A percentile compares a stretch with the other conserved stretches of the same genome.
These are phyloP conservation scores for Amaranthus tricolor DNA, from an alignment of 179 eudicot genomes.

Conservation along the genomic window DNA sequence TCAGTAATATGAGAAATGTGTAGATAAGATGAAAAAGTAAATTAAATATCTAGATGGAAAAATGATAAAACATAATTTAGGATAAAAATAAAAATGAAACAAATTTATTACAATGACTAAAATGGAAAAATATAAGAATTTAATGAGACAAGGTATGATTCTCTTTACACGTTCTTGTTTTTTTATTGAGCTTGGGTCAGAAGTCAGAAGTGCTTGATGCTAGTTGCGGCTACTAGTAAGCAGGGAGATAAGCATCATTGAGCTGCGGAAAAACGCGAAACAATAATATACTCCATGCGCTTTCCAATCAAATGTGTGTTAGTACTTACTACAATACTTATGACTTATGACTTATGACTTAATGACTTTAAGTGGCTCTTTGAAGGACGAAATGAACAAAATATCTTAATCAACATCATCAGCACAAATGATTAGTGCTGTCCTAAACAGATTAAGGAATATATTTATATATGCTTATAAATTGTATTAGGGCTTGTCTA, in stretches of 20 bases:
- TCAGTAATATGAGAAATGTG: no score
- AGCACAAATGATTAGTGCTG: constrained; percentile 29
- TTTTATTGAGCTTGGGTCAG: neutral
- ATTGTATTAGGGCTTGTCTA: neutral
- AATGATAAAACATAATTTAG: no score
- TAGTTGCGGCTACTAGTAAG: constrained; percentile 8
- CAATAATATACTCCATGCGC: constrained; percentile 3
- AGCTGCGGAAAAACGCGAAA: constrained; percentile 14
- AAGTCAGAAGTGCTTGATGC: constrained; percentile 7
- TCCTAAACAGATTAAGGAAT: constrained; percentile 25
- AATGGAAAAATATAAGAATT: no score
- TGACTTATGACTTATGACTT: neutral
- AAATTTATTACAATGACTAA: no score
- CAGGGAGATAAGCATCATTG: constrained; percentile 18
- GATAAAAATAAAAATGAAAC: no score
- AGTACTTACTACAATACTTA: neutral
- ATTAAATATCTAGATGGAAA: no score
- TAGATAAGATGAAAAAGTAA: no score
- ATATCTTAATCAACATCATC: constrained; percentile 19
- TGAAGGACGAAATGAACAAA: constrained; percentile 21
- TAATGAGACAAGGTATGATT: neutral
- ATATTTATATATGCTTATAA: neutral
- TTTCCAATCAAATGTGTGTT: neutral
- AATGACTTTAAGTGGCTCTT: constrained; percentile 16
- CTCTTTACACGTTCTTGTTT: constrained; percentile 12